Percentiles rank a stretch among this genome's conserved stretches.
phyloP scores from a whole-genome alignment of 164 flowering plant genomes.

The Amborella trichopoda region DNA sequence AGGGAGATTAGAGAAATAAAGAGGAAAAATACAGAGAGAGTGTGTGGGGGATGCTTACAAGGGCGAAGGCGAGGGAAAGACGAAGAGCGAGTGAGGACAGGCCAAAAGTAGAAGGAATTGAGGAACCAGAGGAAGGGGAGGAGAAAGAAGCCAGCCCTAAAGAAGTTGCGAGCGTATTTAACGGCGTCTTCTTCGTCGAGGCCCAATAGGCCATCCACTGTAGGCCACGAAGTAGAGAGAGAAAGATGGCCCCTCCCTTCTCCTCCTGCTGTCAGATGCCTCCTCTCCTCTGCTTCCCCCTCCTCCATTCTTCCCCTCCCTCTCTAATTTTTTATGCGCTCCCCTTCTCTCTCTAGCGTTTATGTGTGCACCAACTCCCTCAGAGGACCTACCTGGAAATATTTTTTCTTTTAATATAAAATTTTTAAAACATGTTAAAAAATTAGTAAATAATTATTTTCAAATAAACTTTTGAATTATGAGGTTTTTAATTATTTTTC shows the following conservation, averaged over 20 bases:
- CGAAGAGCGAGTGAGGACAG: constrained; percentile 47
- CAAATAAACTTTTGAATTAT: too few species aligned
- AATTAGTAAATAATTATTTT: too few species aligned
- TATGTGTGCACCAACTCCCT: too few species aligned
- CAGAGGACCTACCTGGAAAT: too few species aligned
- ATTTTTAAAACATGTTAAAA: too few species aligned
- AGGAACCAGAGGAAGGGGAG: constrained; percentile 89
- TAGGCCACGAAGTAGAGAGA: constrained; percentile 46
- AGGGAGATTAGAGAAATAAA: not conserved
- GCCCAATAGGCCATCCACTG: constrained; percentile 78
- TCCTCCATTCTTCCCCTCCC: too few species aligned
- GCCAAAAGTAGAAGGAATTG: constrained; percentile 96
- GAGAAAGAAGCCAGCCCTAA: constrained; percentile 61
- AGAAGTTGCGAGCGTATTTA: constrained; percentile 55
- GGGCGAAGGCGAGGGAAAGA: constrained; percentile 61
- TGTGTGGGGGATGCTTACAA: constrained; percentile 31
- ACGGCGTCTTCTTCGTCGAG: constrained; percentile 63
- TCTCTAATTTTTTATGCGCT: too few species aligned
- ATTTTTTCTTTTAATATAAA: too few species aligned
- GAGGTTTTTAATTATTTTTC: too few species aligned
- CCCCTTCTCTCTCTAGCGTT: constrained; percentile 3
- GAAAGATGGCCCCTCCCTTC: constrained; percentile 7
- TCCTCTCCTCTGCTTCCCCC: constrained; percentile 6
- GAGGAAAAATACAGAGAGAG: not conserved
- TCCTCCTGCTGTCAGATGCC: constrained; percentile 3